Conservation (phyloP, 1,139 yeast genomes). For the Candida sp. region DNA sequence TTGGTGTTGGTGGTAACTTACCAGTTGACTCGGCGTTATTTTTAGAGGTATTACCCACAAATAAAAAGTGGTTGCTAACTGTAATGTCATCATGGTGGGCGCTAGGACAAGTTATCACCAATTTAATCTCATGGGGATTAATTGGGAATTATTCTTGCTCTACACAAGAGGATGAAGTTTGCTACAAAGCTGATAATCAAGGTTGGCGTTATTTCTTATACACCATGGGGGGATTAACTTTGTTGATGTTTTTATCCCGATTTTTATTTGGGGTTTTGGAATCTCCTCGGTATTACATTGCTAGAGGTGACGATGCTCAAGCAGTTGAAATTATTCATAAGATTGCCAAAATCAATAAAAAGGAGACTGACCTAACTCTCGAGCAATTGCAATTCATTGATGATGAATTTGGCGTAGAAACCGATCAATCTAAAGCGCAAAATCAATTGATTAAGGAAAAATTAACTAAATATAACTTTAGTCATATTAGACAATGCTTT, state of each 20-base stretch:
- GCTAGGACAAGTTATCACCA: conserved; percentile 37
- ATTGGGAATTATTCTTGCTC: conserved; percentile 36
- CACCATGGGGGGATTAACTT: conserved; percentile 38
- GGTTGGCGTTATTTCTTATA: conserved; percentile 45
- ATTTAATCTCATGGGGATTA: conserved; percentile 39
- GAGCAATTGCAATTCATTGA: conserved; percentile 30
- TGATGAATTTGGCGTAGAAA: conserved; percentile 11
- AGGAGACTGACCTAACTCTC: conserved; percentile 19
- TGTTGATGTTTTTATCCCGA: conserved; percentile 32
- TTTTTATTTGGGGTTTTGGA: conserved; percentile 36
- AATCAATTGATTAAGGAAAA: conserved; percentile 22
- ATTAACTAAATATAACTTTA: conserved; percentile 23
- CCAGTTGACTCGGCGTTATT: conserved; percentile 46
- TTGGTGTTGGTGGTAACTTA: conserved; percentile 45
- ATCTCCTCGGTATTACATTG: conserved; percentile 37
- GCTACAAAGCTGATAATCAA: conserved; percentile 33
- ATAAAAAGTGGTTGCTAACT: conserved; percentile 38
- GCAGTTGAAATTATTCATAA: conserved; percentile 34
- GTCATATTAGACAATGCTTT: conserved; percentile 35
- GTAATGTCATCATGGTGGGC: conserved; percentile 47
- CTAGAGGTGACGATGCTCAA: conserved; percentile 32
- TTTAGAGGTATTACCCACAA: conserved; percentile 37
- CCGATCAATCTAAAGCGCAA: conserved; percentile 5
- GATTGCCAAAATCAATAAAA: conserved; percentile 34
- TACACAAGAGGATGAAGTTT: conserved; percentile 13